Evolutionary conservation across 2,329 filamentous ascomycete genomes (phyloP).

Genomic region (Colletotrichum chrysophilum): DNA sequence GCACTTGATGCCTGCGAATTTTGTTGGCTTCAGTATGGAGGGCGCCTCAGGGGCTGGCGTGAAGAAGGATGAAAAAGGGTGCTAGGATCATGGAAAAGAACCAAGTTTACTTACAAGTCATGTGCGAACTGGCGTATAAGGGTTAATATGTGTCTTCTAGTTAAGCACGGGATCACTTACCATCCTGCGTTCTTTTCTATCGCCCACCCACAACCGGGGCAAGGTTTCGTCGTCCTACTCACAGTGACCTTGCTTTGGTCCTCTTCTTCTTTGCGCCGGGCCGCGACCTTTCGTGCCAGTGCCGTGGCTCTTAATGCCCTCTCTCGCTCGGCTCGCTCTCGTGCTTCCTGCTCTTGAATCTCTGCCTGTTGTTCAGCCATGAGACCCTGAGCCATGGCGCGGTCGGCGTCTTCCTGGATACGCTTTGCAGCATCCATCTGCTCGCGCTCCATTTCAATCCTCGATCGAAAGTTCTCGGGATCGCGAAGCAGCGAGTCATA

Average conservation of each 20-base stretch:
- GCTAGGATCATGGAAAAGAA: not conserved
- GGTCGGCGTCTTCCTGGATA: slow-evolving; percentile 52
- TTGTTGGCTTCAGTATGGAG: not conserved
- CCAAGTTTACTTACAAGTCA: slow-evolving; percentile 42
- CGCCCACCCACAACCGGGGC: slow-evolving; percentile 39
- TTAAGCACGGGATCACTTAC: slow-evolving; percentile 30
- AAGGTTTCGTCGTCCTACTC: slow-evolving; percentile 38
- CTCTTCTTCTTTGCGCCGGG: slow-evolving; percentile 38
- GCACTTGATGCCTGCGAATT: slow-evolving; percentile 36
- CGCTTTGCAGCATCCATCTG: slow-evolving; percentile 48
- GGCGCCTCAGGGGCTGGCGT: not conserved
- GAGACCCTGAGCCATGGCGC: slow-evolving; percentile 36
- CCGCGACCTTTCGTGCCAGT: slow-evolving; percentile 15
- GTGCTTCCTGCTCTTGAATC: slow-evolving; percentile 24
- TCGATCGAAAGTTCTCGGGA: slow-evolving; percentile 41
- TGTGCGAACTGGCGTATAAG: slow-evolving; percentile 36
- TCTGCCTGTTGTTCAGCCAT: slow-evolving; percentile 34
- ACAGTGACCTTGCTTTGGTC: slow-evolving; percentile 33
- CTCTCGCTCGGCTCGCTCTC: slow-evolving; percentile 27
- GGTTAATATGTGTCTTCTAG: slow-evolving; percentile 24
- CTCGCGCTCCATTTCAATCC: slow-evolving; percentile 45
- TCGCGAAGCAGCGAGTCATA: slow-evolving; percentile 44
- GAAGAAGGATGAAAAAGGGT: not conserved
- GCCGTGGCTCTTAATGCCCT: slow-evolving; percentile 30
- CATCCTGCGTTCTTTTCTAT: slow-evolving; percentile 48